phyloP scores from a whole-genome alignment of 208 protist species.

The Dictyostelium gargantuum region DNA sequence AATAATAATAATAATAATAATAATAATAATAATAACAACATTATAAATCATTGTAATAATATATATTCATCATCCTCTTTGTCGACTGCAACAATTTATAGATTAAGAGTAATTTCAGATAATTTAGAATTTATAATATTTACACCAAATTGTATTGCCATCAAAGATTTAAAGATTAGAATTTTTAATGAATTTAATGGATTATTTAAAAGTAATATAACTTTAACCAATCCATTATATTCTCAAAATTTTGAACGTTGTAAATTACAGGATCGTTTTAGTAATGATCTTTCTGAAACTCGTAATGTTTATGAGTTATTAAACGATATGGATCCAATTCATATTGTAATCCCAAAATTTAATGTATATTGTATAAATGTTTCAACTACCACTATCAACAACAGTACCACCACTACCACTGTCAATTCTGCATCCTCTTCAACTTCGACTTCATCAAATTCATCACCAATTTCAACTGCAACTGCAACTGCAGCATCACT shows the following conservation, averaged over 20 bases:
- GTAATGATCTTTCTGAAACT: slow-evolving; percentile 5
- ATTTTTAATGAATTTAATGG: background rate
- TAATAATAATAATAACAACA: background rate
- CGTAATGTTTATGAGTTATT: background rate
- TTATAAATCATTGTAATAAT: background rate
- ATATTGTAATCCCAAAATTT: background rate
- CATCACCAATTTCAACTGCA: too few relatives aligned
- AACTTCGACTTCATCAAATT: too few relatives aligned
- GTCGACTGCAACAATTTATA: background rate
- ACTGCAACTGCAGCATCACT: background rate
- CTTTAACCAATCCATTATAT: background rate
- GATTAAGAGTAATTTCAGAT: background rate
- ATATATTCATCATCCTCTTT: background rate
- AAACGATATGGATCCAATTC: background rate
- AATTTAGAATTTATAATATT: background rate
- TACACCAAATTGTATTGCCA: background rate
- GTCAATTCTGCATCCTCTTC: background rate
- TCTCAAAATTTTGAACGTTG: background rate
- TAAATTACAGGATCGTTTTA: background rate
- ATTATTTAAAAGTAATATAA: background rate
- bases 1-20: background rate
- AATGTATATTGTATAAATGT: background rate
- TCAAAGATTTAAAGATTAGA: background rate
- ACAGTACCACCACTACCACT: background rate
- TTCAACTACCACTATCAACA: too few relatives aligned